Percentiles rank a stretch among this genome's conserved stretches.
Conservation (phyloP, 176 grass and related monocot genomes). For the Oryza glumipatula region DNA sequence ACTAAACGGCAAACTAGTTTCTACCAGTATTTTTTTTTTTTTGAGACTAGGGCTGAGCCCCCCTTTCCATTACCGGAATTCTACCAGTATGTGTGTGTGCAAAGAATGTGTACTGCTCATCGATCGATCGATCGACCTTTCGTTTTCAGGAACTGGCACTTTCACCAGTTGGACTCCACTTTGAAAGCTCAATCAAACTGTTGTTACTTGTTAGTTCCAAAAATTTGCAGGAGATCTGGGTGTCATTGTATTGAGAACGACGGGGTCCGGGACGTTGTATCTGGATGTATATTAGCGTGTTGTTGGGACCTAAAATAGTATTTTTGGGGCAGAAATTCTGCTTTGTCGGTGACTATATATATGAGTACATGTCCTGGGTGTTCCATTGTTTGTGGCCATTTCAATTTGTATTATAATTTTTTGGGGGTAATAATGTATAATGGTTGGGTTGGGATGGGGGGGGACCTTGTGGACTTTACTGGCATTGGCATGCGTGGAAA, state of each 20-base stretch:
- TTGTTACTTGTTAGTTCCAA: too few relatives aligned
- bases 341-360: not conserved
- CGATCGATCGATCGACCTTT: not conserved
- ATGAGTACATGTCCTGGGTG: not conserved
- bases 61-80: too few relatives aligned
- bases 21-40: not conserved
- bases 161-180: not conserved
- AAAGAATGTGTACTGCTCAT: not conserved
- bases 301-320: not conserved
- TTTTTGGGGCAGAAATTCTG: not conserved
- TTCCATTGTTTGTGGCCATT: not conserved
- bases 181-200: not conserved
- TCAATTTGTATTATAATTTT: not conserved
- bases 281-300: not conserved
- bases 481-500: constrained; percentile 32
- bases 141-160: not conserved
- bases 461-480: not conserved
- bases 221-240: not conserved
- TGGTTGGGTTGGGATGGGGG: not conserved
- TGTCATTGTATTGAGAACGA: too few relatives aligned
- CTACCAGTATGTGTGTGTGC: not conserved
- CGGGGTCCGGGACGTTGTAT: too few relatives aligned
- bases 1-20: not conserved
- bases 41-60: too few relatives aligned
- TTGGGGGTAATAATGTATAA: not conserved